phyloP scores from a whole-genome alignment of 306 rosid species.

The Rosa rugosa region DNA sequence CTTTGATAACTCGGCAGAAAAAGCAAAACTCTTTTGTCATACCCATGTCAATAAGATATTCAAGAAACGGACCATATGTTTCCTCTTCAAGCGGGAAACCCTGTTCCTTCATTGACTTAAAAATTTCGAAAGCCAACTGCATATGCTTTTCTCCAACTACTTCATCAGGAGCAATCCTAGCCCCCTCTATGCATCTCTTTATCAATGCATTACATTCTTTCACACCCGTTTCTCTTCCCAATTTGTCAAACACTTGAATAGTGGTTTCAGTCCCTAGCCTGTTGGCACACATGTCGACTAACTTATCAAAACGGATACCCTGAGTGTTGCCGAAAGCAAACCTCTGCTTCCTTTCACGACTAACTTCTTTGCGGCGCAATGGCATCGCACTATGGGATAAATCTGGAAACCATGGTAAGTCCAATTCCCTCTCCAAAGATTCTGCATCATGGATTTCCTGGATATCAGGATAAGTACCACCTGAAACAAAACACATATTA shows the following conservation, averaged over 20 bases:
- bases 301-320: slow-evolving; percentile 34
- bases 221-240: slow-evolving; percentile 57
- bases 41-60: slow-evolving; percentile 56
- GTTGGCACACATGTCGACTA: slow-evolving; percentile 42
- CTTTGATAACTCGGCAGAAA: slow-evolving; percentile 49
- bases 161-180: slow-evolving; percentile 49
- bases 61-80: slow-evolving; percentile 64
- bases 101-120: slow-evolving; percentile 58
- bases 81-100: slow-evolving; percentile 66
- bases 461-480: slow-evolving; percentile 25
- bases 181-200: slow-evolving; percentile 53
- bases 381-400: slow-evolving; percentile 10
- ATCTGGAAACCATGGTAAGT: slow-evolving; percentile 44
- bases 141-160: slow-evolving; percentile 50
- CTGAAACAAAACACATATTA: slow-evolving; percentile 29
- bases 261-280: slow-evolving; percentile 53
- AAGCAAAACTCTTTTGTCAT: slow-evolving; percentile 68
- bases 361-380: slow-evolving; percentile 37
- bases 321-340: slow-evolving; percentile 41
- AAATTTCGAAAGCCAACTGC: slow-evolving; percentile 48
- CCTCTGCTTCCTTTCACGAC: slow-evolving; percentile 59
- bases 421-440: slow-evolving; percentile 28
- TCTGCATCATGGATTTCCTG: slow-evolving; percentile 29
- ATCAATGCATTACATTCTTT: slow-evolving; percentile 57
- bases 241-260: slow-evolving; percentile 46